Base-by-base conservation (phyloP, 75 land plant genomes). In the Cryptomeria japonica region DNA sequence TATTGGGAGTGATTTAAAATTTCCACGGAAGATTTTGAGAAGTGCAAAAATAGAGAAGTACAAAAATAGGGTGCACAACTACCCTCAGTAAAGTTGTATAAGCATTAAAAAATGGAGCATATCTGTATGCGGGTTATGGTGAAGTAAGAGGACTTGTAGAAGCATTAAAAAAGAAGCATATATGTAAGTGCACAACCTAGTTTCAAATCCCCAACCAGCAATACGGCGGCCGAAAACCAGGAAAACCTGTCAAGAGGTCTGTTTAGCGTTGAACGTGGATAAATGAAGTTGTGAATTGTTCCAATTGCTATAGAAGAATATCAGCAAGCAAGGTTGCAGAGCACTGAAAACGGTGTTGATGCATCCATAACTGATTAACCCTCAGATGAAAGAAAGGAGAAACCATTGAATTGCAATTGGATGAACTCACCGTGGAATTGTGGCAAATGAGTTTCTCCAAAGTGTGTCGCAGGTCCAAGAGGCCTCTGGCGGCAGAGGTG, bases 381-480 rank as follows among this genome's bases (percentile, higher is more conserved):
- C 25, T 58, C 19, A 19, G 64, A 58, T 58, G 6, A 58, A 58
- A 6, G 5, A 58, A 58, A 19, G 0, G 19, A 64, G 22, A 64
- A 64, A 28, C 42, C 70, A 38, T 42, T 19, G 31, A 64, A 64
- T 64, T 64, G 64, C 64, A 58, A 58, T 18, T 18, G 19, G 34
- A 28, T 14, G 19, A 73, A 83, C 91, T 93, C 86, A 97, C 99
- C 22, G 97, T 95, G 10, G 99, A 98, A 91, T 98, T 97, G 77
- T 96, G 95, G 68, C 99, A 98, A 32, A 98, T 90, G 83, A 98
- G 90, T 92, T 93, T 97, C 96, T 98, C 99, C 86, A 98, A 83
- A 14, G 94, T 93, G 79, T 93, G 96, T 38, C 99, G 88, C 58
- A 98, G 86, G 85, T 95, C 94, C 16, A 98, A 94, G 13, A 98